phyloP scores from a whole-genome alignment of 2,329 filamentous ascomycete species.

The Colletotrichum euphorbiae region DNA sequence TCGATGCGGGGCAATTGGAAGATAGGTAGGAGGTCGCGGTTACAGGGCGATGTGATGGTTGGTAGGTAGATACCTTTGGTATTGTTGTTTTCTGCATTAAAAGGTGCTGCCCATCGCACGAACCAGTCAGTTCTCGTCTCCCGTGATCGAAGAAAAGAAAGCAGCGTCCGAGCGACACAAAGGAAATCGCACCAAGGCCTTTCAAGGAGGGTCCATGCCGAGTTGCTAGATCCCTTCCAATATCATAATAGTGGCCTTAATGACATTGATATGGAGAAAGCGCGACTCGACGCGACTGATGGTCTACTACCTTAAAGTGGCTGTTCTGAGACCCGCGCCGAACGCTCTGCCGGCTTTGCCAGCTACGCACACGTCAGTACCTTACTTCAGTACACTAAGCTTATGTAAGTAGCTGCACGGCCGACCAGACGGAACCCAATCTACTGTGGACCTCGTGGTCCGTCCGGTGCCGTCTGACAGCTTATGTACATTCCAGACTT shows the following conservation, averaged over 20 bases:
- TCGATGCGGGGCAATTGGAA: slow-evolving; percentile 11
- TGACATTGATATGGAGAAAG: slow-evolving; percentile 6
- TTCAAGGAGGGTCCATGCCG: slow-evolving; percentile 38
- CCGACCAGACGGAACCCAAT: neutral
- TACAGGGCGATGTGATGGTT: slow-evolving; percentile 21
- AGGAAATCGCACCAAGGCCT: slow-evolving; percentile 7
- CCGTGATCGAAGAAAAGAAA: slow-evolving; percentile 1
- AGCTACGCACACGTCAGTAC: slow-evolving; percentile 10
- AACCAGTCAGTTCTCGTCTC: slow-evolving; percentile 8
- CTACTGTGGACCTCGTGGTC: slow-evolving; percentile 10
- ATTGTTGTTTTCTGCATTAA: slow-evolving; percentile 21
- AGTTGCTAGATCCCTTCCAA: slow-evolving; percentile 17
- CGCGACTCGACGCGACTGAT: slow-evolving; percentile 32
- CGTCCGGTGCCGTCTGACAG: slow-evolving; percentile 16
- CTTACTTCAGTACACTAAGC: too few species aligned
- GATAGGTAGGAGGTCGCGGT: neutral
- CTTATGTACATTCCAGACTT: slow-evolving; percentile 5
- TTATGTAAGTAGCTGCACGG: neutral
- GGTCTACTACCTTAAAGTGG: slow-evolving; percentile 22
- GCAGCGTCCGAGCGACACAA: slow-evolving; percentile 33
- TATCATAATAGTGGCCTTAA: slow-evolving; percentile 32
- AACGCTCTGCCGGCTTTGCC: too few species aligned
- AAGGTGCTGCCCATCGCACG: slow-evolving; percentile 4
- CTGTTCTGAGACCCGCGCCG: slow-evolving; percentile 8
- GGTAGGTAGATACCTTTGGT: slow-evolving; percentile 9